Evolutionary conservation across 2,329 filamentous ascomycete species (phyloP), one percentile per base, ranked within the genome.

Genomic region (Penicillium concentricum): DNA sequence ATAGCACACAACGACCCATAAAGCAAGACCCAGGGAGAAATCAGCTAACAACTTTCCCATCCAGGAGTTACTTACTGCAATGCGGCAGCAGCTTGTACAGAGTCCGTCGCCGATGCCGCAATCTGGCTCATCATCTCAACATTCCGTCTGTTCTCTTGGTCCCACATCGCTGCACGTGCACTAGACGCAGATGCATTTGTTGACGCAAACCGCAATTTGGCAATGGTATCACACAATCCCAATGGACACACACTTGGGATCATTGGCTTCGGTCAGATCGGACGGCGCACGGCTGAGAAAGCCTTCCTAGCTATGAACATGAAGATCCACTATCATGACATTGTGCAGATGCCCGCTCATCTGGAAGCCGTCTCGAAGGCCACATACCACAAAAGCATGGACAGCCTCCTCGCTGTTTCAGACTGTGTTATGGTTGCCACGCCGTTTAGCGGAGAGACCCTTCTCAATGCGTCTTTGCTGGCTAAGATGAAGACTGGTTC

Each of bases 41-140:
- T 4, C 15, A 0, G 9, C 51, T 54, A 22, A 54, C 12, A 8
- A 6, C 0, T 5, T 8, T 24, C 9, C 8, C 16, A 7, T 44
- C 9, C 12, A 71, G 69, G 68, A 12, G 64, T 71, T 3, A 42
- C 62, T 16, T 91, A 91, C 74, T 91, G 88, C 78, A 91, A 91
- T 74, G 82, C 85, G 3, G 87, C 87, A 2, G 81, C 85, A 2
- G 87, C 88, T 0, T 87, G 87, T 35, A 86, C 86, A 7, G 88
- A 91, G 66, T 84, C 87, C 5, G 88, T 91, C 1, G 87, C 88
- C 49, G 89, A 91, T 71, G 84, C 89, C 59, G 84, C 87, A 18
- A 78, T 90, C 39, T 86, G 85, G 66, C 81, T 88, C 64, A 83
- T 91, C 63, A 82, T 92, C 48, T 82, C 83, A 9, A 85, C 84